phyloP scores from a whole-genome alignment of 2,329 filamentous ascomycete species.

The Chalara sp. region DNA sequence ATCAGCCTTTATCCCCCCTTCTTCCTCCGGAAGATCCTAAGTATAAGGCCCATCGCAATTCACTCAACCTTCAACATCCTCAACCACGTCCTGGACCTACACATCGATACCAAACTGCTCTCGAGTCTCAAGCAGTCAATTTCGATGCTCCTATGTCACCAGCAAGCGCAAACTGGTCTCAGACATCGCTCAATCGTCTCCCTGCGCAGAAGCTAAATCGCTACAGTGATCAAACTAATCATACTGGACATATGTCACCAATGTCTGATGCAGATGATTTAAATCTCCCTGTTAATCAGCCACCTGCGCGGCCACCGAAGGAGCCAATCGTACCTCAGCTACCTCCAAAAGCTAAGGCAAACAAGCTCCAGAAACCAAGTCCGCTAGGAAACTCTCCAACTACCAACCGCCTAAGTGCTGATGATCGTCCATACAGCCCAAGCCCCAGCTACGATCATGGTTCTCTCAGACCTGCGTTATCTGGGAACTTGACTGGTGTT shows the following conservation, averaged over 20 bases:
- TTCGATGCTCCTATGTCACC: constrained; percentile 55
- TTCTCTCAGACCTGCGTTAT: constrained; percentile 19
- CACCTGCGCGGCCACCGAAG: constrained; percentile 55
- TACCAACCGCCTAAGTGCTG: constrained; percentile 32
- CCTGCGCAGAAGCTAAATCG: constrained; percentile 47
- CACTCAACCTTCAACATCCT: constrained; percentile 71
- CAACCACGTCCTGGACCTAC: constrained; percentile 70
- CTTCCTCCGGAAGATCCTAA: constrained; percentile 57
- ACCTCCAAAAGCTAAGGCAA: constrained; percentile 41
- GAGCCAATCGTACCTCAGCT: constrained; percentile 47
- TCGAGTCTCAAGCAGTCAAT: constrained; percentile 66
- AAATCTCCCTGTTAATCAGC: constrained; percentile 34
- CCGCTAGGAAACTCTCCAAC: constrained; percentile 39
- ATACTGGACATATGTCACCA: constrained; percentile 22
- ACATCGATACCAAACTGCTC: constrained; percentile 64
- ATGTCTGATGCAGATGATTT: constrained; percentile 26
- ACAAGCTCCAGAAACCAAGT: constrained; percentile 46
- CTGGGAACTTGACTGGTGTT: constrained; percentile 18
- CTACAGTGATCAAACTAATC: constrained; percentile 27
- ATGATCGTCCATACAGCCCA: constrained; percentile 3
- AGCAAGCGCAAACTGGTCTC: constrained; percentile 56
- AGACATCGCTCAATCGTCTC: constrained; percentile 47
- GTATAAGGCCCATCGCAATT: constrained; percentile 77
- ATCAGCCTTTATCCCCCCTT: constrained; percentile 19
- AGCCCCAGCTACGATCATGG: constrained; percentile 14